These are phyloP conservation scores for Calonectria crousiana DNA, from an alignment of 2,329 filamentous ascomycete genomes.

Conservation along the genomic window DNA sequence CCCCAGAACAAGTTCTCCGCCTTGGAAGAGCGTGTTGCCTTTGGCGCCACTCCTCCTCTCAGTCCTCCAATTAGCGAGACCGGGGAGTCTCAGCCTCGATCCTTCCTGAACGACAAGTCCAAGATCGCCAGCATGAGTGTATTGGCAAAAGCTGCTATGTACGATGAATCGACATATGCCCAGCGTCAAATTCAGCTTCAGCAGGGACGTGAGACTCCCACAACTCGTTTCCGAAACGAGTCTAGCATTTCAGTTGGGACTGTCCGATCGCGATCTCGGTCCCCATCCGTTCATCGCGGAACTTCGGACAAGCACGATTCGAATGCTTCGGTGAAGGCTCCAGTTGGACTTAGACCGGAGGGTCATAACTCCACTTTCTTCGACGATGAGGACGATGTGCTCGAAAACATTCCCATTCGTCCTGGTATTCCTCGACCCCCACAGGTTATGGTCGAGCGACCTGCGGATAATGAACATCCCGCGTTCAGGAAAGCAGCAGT, in stretches of 20 bases:
- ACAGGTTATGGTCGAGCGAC: conserved; percentile 58
- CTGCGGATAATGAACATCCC: conserved; percentile 66
- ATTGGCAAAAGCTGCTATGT: conserved; percentile 77
- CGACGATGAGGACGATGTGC: conserved; percentile 58
- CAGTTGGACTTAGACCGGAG: conserved; percentile 50
- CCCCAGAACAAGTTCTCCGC: conserved; percentile 51
- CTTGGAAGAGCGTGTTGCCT: conserved; percentile 47
- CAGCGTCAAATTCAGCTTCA: conserved; percentile 87
- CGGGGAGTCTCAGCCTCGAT: conserved; percentile 73
- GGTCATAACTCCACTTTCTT: conserved; percentile 55
- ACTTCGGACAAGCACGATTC: conserved; percentile 49
- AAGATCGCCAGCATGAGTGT: conserved; percentile 80
- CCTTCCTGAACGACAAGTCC: conserved; percentile 80
- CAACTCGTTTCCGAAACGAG: conserved; percentile 58
- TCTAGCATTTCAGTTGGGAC: conserved; percentile 56
- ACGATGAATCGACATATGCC: conserved; percentile 87
- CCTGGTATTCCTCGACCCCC: conserved; percentile 43
- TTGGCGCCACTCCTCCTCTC: conserved; percentile 54
- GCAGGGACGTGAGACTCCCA: conserved; percentile 76
- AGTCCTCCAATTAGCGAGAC: conserved; percentile 75
- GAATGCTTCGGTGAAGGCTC: conserved; percentile 41
- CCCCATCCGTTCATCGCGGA: conserved; percentile 58
- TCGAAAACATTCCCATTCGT: conserved; percentile 26
- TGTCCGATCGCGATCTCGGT: conserved; percentile 54
- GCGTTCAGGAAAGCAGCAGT: conserved; percentile 62